Evolutionary conservation across 2,329 filamentous ascomycete species (phyloP).

Genomic region (Colletotrichum simmondsii): DNA sequence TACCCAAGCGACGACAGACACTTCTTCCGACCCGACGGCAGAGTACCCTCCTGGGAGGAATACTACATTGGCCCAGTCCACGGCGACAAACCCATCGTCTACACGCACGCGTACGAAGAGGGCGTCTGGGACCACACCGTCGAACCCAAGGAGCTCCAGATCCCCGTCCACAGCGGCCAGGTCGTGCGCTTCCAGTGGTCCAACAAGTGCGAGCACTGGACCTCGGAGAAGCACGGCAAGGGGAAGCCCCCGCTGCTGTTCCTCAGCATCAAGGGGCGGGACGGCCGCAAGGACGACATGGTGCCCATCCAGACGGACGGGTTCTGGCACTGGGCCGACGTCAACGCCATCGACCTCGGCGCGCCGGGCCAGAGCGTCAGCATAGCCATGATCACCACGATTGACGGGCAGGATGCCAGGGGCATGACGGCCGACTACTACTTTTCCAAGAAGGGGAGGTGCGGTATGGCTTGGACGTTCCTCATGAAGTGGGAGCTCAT

Average conservation of each 20-base stretch:
- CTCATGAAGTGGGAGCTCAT: constrained; percentile 63
- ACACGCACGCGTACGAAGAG: constrained; percentile 56
- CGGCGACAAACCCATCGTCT: constrained; percentile 60
- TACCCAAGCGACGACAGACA: constrained; percentile 76
- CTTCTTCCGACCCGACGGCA: constrained; percentile 81
- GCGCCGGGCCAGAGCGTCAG: constrained; percentile 74
- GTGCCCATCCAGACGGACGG: constrained; percentile 82
- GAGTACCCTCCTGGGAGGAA: constrained; percentile 79
- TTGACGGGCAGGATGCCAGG: constrained; percentile 58
- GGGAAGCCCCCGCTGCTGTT: constrained; percentile 77
- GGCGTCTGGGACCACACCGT: constrained; percentile 69
- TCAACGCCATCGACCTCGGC: constrained; percentile 74
- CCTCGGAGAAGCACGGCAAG: constrained; percentile 72
- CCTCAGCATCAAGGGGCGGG: constrained; percentile 72
- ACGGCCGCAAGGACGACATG: constrained; percentile 75
- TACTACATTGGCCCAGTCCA: constrained; percentile 75
- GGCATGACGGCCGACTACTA: constrained; percentile 62
- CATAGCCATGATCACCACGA: constrained; percentile 68
- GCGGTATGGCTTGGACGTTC: constrained; percentile 56
- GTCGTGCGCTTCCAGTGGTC: constrained; percentile 83
- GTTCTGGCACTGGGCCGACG: constrained; percentile 84
- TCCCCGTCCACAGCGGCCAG: constrained; percentile 67
- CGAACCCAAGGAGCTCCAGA: constrained; percentile 67
- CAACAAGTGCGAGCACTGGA: constrained; percentile 86
- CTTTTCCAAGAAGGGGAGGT: constrained; percentile 53